Evolutionary conservation across 2,329 filamentous ascomycete genomes (phyloP).

Genomic region (Cladosporium sp.): DNA sequence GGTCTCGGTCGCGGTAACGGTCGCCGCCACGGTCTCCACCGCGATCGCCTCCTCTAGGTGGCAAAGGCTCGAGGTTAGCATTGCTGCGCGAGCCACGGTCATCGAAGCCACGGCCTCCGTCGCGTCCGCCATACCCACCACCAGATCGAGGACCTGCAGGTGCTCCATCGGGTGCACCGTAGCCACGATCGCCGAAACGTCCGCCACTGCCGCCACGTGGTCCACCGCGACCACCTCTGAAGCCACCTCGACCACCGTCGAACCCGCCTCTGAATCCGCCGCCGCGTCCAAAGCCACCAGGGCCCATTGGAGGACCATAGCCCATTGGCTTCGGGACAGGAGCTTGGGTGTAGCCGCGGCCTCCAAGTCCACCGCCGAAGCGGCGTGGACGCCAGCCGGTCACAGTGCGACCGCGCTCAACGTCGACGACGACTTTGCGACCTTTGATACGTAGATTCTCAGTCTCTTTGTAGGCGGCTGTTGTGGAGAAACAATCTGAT

Average conservation of each 20-base stretch:
- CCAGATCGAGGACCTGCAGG: conserved; percentile 46
- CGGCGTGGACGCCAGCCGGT: conserved; percentile 89
- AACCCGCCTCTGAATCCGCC: conserved; percentile 54
- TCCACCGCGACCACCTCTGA: conserved; percentile 46
- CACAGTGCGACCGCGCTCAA: conserved; percentile 91
- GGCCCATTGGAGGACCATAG: conserved; percentile 53
- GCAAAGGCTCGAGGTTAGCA: conserved; percentile 80
- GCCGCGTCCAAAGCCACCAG: conserved; percentile 44
- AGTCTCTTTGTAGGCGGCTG: conserved; percentile 85
- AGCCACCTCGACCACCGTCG: conserved; percentile 43
- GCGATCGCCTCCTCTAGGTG: conserved; percentile 58
- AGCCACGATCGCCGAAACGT: conserved; percentile 41
- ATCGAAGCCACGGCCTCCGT: conserved; percentile 29
- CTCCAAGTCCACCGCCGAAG: conserved; percentile 86
- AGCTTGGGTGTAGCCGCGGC: conserved; percentile 86
- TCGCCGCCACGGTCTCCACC: conserved; percentile 45
- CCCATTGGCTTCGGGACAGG: conserved; percentile 62
- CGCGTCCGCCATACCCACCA: conserved; percentile 29
- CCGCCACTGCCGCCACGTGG: conserved; percentile 37
- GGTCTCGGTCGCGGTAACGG: conserved; percentile 42
- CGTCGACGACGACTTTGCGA: conserved; percentile 86
- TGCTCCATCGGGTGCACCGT: conserved; percentile 39
- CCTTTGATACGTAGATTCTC: conserved; percentile 93
- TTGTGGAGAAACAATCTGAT: conserved; percentile 21
- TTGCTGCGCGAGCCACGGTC: conserved; percentile 53